Conservation (phyloP, 164 flowering plant species). For the Stephania yunnanensis region DNA sequence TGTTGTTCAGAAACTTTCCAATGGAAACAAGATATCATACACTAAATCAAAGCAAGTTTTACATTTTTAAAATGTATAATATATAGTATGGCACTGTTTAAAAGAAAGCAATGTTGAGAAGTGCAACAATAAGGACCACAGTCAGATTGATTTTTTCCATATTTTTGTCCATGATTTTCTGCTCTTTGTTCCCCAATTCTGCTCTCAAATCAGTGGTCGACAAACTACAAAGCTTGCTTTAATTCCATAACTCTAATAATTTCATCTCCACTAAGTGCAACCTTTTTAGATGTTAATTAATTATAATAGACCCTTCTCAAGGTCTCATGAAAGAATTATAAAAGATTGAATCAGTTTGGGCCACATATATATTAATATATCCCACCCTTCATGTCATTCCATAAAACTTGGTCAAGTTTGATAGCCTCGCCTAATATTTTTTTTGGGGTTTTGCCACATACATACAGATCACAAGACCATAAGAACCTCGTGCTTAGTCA, state of each 20-base stretch:
- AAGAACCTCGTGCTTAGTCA: not conserved
- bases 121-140: not conserved
- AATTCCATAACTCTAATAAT: not conserved
- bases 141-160: not conserved
- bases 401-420: not conserved
- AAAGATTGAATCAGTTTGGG: not conserved
- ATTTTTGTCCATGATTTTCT: not conserved
- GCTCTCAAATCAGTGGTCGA: not conserved
- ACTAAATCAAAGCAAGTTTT: not conserved
- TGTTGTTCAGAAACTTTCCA: too few relatives aligned
- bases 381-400: not conserved
- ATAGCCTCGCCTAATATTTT: not conserved
- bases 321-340: not conserved
- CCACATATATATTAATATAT: not conserved
- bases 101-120: not conserved
- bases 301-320: too few relatives aligned
- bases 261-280: not conserved
- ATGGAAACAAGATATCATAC: not conserved
- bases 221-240: not conserved
- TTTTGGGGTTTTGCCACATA: not conserved
- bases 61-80: not conserved
- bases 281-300: not conserved
- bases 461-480: not conserved
- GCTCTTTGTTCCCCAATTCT: not conserved
- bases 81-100: not conserved